These are phyloP conservation scores for Mallotus nudiflorus DNA, from an alignment of 345 rosid genomes.

Conservation along the genomic window DNA sequence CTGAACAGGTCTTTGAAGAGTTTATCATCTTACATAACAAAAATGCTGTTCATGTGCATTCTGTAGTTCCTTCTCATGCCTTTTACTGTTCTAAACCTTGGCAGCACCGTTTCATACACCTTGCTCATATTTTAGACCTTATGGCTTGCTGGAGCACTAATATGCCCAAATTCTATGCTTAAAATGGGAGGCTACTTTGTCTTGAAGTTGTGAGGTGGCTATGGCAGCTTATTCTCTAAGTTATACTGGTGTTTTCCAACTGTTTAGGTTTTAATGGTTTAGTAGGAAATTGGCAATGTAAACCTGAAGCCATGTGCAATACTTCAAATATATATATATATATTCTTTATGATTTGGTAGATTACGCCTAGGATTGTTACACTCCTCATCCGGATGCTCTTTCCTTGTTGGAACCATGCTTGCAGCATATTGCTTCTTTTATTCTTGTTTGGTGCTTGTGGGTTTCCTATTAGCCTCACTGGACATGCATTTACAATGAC, in stretches of 20 bases:
- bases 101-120: not conserved
- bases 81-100: not conserved
- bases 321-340: no score
- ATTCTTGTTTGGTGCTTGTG: not conserved
- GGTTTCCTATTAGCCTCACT: not conserved
- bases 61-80: not conserved
- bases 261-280: not conserved
- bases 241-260: not conserved
- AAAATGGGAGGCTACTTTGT: no score
- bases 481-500: not conserved
- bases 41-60: not conserved
- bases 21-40: not conserved
- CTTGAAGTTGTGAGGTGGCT: not conserved
- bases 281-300: not conserved
- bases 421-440: not conserved
- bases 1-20: no score
- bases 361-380: not conserved
- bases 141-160: not conserved
- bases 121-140: not conserved
- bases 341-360: not conserved
- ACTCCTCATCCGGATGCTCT: not conserved
- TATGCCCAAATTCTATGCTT: no score
- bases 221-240: not conserved
- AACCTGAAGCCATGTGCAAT: not conserved
- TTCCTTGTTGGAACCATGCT: not conserved